Percentiles rank a stretch among this genome's conserved stretches.
phyloP scores from a whole-genome alignment of 2,329 filamentous ascomycete species.

The Arthrinium puccinioides region DNA sequence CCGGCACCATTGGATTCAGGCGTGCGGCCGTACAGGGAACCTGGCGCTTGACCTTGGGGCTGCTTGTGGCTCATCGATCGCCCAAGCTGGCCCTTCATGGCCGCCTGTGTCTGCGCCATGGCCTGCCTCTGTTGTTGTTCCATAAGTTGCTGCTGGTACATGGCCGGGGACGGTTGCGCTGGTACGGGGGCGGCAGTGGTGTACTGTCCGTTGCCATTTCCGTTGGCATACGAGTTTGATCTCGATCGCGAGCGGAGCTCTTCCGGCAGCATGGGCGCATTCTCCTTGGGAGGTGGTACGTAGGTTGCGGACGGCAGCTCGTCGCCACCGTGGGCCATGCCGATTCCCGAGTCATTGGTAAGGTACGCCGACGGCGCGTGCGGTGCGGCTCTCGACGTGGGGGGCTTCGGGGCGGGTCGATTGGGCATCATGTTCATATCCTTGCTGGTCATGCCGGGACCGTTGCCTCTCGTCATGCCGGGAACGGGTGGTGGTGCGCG shows the following conservation, averaged over 20 bases:
- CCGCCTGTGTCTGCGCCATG: conserved; percentile 71
- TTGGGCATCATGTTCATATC: conserved; percentile 65
- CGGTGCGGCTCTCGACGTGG: conserved; percentile 52
- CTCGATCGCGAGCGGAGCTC: conserved; percentile 61
- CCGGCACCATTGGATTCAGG: conserved; percentile 21
- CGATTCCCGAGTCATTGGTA: conserved; percentile 57
- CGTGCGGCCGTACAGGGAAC: conserved; percentile 30
- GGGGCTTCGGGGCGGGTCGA: conserved; percentile 83
- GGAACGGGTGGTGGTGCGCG: conserved; percentile 74
- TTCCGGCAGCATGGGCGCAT: conserved; percentile 54
- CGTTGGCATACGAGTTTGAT: conserved; percentile 59
- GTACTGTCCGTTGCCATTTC: conserved; percentile 45
- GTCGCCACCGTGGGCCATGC: conserved; percentile 50
- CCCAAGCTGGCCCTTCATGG: conserved; percentile 63
- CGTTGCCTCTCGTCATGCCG: conserved; percentile 37
- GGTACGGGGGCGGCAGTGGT: too few species aligned
- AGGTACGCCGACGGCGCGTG: conserved; percentile 42
- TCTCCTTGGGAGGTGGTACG: conserved; percentile 42
- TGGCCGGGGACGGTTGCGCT: conserved; percentile 30
- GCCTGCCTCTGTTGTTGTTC: conserved; percentile 86
- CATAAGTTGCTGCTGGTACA: conserved; percentile 55
- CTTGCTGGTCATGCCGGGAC: conserved; percentile 33
- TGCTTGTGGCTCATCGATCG: conserved; percentile 69
- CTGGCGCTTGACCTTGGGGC: conserved; percentile 44
- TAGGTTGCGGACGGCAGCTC: conserved; percentile 42